Conservation (phyloP, 2,329 filamentous ascomycete species). For the Alternaria triticina region DNA sequence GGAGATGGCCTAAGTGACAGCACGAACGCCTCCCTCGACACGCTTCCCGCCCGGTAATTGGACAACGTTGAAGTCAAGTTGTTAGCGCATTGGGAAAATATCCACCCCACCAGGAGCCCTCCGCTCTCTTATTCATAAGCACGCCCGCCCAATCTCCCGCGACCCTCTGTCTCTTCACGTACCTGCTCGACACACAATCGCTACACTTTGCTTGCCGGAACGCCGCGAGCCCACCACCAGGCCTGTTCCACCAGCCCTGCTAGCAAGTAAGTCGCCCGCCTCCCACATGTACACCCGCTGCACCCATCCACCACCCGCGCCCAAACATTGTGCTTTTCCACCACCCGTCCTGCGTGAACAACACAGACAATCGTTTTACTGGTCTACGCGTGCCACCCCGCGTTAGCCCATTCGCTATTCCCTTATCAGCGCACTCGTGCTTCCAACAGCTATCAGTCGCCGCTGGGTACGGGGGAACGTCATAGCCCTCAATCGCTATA, state of each 20-base stretch:
- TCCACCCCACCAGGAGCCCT: conserved; percentile 41
- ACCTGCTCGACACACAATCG: conserved; percentile 20
- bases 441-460: conserved; percentile 35
- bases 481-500: conserved; percentile 29
- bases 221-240: conserved; percentile 32
- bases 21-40: conserved; percentile 30
- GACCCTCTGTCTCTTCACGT: conserved; percentile 16
- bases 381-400: conserved; percentile 29
- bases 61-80: conserved; percentile 38
- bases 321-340: conserved; percentile 20
- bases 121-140: conserved; percentile 46
- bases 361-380: conserved; percentile 29
- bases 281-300: conserved; percentile 20
- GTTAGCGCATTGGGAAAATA: conserved; percentile 45
- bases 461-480: conserved; percentile 25
- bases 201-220: conserved; percentile 40
- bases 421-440: conserved; percentile 42
- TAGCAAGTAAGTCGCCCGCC: conserved; percentile 37
- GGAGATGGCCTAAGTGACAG: conserved; percentile 25
- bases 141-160: conserved; percentile 31
- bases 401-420: conserved; percentile 40
- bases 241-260: conserved; percentile 32
- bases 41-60: conserved; percentile 40
- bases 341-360: conserved; percentile 27
- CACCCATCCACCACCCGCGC: conserved; percentile 15